Evolutionary conservation across 352 stramenopile species (phyloP), one percentile per base, ranked within the genome.

Genomic region (Pythium dissimile): DNA sequence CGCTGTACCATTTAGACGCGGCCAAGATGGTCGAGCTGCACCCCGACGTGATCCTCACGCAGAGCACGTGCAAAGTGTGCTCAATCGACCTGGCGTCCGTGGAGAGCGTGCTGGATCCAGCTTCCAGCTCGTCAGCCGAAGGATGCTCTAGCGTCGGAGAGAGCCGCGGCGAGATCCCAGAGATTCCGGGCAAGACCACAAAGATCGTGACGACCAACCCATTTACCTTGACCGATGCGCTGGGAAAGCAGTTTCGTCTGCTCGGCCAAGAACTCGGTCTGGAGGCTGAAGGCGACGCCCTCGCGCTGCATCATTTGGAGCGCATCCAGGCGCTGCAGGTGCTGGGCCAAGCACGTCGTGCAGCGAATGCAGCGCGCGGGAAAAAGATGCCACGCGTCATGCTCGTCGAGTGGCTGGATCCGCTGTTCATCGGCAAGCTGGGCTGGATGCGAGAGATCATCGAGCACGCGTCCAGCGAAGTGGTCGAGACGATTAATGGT

Each of bases 381-480:
- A 53, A 50, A 8, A 45, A 45, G n/a, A 48, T 49, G 30, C 67
- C 65, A 1, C 62, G 59, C 8, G 75, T 88, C 51, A 39, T 86
- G 23, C 67, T 90, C 58, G 65, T 90, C 39, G 80, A 90, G 62
- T 90, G 80, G 80, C 67, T 86, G n/a, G 74, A 88, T 21, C 80
- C 80, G 34, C 54, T 90, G 37, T 88, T 88, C 24, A 51, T 88
- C 12, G 80, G 74, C 24, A 78, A 71, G 3, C 71, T 74, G 43
- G 75, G 80, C 12, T 90, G 80, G 80, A 85, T 86, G 67, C 66
- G 73, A 26, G 77, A 90, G 53, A 80, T 90, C 26, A 66, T 90
- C 24, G 54, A 62, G 24, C 42, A 48, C 32, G 44, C 42, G 21
- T 52, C 39, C 20, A 23, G 66, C 49, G 31, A 54, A 2, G 38